Percentiles rank a stretch among this genome's conserved stretches.
phyloP scores from a whole-genome alignment of 129 eudicot species.

The Kitagawia praeruptora region DNA sequence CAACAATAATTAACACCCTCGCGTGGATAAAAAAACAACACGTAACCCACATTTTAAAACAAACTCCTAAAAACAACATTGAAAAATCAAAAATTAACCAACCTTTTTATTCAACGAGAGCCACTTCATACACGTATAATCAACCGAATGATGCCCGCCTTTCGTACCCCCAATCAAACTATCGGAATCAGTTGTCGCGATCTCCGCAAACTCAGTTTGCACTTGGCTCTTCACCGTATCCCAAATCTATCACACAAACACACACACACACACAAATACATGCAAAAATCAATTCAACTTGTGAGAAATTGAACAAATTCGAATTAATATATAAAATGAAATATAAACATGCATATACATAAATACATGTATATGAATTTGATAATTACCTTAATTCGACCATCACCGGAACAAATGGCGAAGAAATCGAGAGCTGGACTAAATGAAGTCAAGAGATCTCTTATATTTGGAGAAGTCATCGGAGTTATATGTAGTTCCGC shows the following conservation, averaged over 20 bases:
- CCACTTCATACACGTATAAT: constrained; percentile 97
- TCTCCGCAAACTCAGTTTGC: constrained; percentile 79
- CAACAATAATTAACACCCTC: constrained; percentile 3
- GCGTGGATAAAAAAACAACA: not conserved
- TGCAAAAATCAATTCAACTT: not conserved
- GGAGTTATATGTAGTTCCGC: not conserved
- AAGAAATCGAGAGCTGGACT: constrained; percentile 71
- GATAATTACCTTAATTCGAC: constrained; percentile 62
- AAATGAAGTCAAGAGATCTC: constrained; percentile 70
- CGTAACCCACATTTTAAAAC: not conserved
- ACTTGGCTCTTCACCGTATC: constrained; percentile 83
- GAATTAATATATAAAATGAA: not conserved
- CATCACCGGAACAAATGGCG: constrained; percentile 75
- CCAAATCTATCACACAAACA: constrained; percentile 54
- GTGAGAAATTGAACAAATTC: not conserved
- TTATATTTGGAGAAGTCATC: constrained; percentile 61
- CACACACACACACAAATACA: constrained; percentile 16
- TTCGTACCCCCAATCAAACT: constrained; percentile 46
- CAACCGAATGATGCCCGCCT: constrained; percentile 74
- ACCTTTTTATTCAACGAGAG: constrained; percentile 70
- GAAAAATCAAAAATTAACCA: not conserved
- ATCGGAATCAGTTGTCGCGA: constrained; percentile 38
- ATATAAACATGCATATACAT: too few relatives aligned
- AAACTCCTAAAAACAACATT: not conserved
- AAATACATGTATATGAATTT: not conserved